Base-by-base conservation (phyloP, 208 protist genomes). In the Porcisia hertigi region DNA sequence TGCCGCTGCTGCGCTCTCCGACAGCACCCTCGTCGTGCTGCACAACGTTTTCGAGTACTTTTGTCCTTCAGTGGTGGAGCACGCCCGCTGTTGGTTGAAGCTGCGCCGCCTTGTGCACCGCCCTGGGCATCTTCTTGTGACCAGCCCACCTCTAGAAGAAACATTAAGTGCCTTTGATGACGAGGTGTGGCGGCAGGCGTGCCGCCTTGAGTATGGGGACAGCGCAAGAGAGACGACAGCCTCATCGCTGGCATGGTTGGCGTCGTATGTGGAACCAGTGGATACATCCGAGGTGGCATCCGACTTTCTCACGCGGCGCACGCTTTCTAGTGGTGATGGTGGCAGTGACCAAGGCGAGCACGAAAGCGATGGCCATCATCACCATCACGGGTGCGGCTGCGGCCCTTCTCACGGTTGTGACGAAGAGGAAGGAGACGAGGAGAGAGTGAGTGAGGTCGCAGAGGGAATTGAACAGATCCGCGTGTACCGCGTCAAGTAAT, bases 11-110 rank as follows among this genome's bases (percentile, higher is more conserved):
- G 79, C 79, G 7, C 65, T 97, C 49, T 39, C 69, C 25, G 67
- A 41, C 0, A 86, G 86, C 53, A 83, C 93, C 71, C 78, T 97
- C n/a, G 45, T 95, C 16, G 86, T 97, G 65, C 75, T 97, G 49
- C 92, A 97, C 86, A 97, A 97, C 79, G 90, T 97, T 0, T 97
- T 97, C 77, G 90, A 97, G 79, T 97, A 95, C 75, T 97, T 97
- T 75, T 82, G 69, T 65, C 36, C 67, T 12, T 75, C 82, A 3
- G 54, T 70, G 4, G 80, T 82, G 34, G 86, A 85, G 23, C 92
- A 97, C 79, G 73, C 93, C 14, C 36, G 49, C 53, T 92, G 83
- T 64, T 97, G 92, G 91, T 52, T 80, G 69, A 85, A 86, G 71
- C 83, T 97, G 77, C 87, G 86, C 36, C 70, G 83, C 34, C 49